Evolutionary conservation across 2,329 filamentous ascomycete species (phyloP).

Genomic region (Colletotrichum coccodes): DNA sequence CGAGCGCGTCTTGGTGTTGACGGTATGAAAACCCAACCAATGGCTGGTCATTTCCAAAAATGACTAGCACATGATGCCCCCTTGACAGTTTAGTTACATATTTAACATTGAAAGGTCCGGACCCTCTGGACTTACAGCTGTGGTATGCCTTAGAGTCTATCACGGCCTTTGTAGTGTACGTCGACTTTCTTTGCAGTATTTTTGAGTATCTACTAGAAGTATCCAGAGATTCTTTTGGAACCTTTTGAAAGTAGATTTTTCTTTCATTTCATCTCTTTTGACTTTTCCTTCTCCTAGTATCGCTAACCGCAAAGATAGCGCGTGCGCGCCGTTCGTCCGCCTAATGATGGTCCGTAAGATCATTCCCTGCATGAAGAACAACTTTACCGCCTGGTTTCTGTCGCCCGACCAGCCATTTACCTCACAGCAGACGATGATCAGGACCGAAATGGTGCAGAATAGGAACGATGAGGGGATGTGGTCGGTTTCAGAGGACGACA

Average conservation of each 20-base stretch:
- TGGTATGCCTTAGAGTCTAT: background rate
- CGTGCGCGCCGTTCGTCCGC: background rate
- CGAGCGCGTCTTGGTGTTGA: background rate
- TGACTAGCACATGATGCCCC: background rate
- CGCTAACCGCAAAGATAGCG: background rate
- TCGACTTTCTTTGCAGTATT: background rate
- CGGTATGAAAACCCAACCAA: no score
- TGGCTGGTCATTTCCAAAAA: no score
- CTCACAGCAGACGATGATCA: background rate
- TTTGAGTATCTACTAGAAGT: background rate
- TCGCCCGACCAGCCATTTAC: background rate
- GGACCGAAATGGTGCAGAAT: background rate
- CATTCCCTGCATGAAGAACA: background rate
- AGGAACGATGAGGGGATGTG: background rate
- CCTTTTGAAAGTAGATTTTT: background rate
- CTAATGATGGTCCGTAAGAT: background rate
- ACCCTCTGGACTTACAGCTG: background rate
- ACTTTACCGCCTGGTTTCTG: background rate
- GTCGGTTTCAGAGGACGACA: background rate
- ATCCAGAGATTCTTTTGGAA: background rate
- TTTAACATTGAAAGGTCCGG: background rate
- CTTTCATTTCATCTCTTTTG: background rate
- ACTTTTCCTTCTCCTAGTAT: no score
- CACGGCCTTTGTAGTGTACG: background rate
- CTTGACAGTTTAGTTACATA: background rate